These are phyloP conservation scores for Pelargonium myrrhifolium DNA, from an alignment of 441 rosid species.

Conservation along the genomic window DNA sequence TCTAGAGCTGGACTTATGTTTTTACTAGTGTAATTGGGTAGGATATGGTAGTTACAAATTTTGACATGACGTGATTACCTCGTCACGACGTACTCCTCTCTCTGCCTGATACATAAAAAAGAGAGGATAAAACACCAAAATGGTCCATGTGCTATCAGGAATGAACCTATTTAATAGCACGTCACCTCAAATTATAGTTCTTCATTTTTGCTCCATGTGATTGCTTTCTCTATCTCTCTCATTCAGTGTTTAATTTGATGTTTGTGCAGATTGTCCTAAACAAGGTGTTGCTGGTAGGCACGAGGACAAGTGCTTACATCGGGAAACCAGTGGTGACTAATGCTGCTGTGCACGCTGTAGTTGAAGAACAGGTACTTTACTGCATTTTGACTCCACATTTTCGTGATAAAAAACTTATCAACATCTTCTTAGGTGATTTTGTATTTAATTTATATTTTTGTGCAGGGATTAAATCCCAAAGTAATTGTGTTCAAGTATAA, in stretches of 20 bases:
- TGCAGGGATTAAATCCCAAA: constrained; percentile 76
- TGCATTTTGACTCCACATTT: constrained; percentile 1
- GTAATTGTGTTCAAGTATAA: constrained; percentile 86
- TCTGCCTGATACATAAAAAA: no score
- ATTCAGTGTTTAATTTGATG: neutral
- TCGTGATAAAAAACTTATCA: neutral
- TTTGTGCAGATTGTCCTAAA: constrained; percentile 55
- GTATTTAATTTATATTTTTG: constrained; percentile 2
- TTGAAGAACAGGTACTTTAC: constrained; percentile 68
- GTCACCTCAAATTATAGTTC: no score
- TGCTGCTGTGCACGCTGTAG: constrained; percentile 89
- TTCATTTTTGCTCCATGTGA: no score
- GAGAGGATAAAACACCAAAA: no score
- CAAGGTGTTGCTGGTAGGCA: constrained; percentile 92
- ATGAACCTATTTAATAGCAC: no score
- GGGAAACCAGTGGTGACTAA: constrained; percentile 89
- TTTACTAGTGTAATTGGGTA: no score
- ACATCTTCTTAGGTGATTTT: neutral
- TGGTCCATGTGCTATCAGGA: no score
- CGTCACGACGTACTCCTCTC: no score
- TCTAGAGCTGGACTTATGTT: no score
- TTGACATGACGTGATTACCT: no score
- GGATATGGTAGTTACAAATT: no score
- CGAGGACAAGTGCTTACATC: constrained; percentile 66
- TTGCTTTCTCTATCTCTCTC: no score